These are phyloP conservation scores for Exserohilum turcica DNA, from an alignment of 2,329 filamentous ascomycete species.

Conservation along the genomic window DNA sequence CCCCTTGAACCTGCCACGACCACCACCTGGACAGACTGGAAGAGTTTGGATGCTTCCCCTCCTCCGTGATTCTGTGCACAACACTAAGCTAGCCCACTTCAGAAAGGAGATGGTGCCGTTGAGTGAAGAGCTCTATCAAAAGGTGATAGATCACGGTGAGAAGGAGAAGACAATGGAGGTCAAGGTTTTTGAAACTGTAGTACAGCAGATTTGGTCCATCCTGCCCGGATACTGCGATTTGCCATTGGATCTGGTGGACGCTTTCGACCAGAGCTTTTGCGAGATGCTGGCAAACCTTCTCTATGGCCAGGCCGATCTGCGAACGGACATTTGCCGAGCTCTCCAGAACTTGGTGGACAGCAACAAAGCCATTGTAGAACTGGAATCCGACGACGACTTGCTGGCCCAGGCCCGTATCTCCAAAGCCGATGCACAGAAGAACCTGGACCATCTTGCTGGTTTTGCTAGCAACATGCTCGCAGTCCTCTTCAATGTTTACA, in stretches of 20 bases:
- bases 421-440: slow-evolving; percentile 74
- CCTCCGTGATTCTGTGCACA: slow-evolving; percentile 85
- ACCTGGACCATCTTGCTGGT: slow-evolving; percentile 76
- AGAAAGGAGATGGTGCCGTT: slow-evolving; percentile 83
- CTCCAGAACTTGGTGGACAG: slow-evolving; percentile 89
- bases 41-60: slow-evolving; percentile 94
- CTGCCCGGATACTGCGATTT: slow-evolving; percentile 94
- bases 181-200: slow-evolving; percentile 96
- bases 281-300: slow-evolving; percentile 89
- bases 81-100: slow-evolving; percentile 87
- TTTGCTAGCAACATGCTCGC: slow-evolving; percentile 90
- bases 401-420: slow-evolving; percentile 79
- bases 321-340: slow-evolving; percentile 83
- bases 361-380: slow-evolving; percentile 77
- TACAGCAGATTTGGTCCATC: slow-evolving; percentile 93
- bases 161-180: slow-evolving; percentile 92
- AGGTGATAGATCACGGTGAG: slow-evolving; percentile 78
- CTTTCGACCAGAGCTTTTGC: slow-evolving; percentile 87
- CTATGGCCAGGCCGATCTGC: slow-evolving; percentile 87
- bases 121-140: slow-evolving; percentile 88
- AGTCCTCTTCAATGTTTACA: slow-evolving; percentile 99
- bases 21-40: slow-evolving; percentile 76
- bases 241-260: slow-evolving; percentile 70
- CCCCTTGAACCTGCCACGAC: slow-evolving; percentile 82
- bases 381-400: slow-evolving; percentile 72